Base-by-base conservation (phyloP, 371 early-diverging fungal genomes). In the Rhizopus arrhizus region DNA sequence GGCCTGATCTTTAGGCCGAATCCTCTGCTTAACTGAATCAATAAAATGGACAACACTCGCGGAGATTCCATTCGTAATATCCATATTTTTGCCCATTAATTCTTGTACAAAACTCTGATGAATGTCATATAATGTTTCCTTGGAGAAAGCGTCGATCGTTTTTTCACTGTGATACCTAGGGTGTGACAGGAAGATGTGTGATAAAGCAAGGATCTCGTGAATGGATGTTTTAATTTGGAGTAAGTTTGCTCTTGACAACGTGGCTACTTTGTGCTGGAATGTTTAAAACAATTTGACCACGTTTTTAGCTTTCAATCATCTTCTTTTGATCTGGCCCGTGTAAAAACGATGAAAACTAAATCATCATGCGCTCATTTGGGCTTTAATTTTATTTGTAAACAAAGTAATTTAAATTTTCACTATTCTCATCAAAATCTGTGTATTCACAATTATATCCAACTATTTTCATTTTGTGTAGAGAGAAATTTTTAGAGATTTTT, bases 161-260 rank as follows among this genome's bases (percentile, higher is more conserved):
- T 51, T 35, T 36, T 49, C 31, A 55, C 56, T 52, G 62, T 62
- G 56, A 36, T 62, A 55, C 40, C 62, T 56, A 49, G 56, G 49
- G 45, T 50, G 43, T 55, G 55, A 42, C 35, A 61, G 56, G 49
- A 61, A 50, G 46, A 62, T 62, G 48, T 62, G 46, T 50, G 46
- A 62, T 53, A 51, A 56, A 47, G 62, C 52, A n/a, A 56, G 28
- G 52, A 51, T 53, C 36, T 56, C 52, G 57, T 56, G 56, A 35
- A 62, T 45, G 48, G 62, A 62, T 56, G 62, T 35, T 52, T 62
- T 56, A 53, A 62, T 56, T 47, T 53, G 36, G 51, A 62, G 56
- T 50, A 62, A 62, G 51, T 41, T 58, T 48, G 48, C 58, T 48
- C 40, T 49, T 49, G 47, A 49, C 58, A 58, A 58, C 49, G 38